Percentiles rank a stretch among this genome's conserved stretches.
These are phyloP conservation scores for Stagonosporopsis rhizophila DNA, from an alignment of 2,329 filamentous ascomycete genomes.

Conservation along the genomic window DNA sequence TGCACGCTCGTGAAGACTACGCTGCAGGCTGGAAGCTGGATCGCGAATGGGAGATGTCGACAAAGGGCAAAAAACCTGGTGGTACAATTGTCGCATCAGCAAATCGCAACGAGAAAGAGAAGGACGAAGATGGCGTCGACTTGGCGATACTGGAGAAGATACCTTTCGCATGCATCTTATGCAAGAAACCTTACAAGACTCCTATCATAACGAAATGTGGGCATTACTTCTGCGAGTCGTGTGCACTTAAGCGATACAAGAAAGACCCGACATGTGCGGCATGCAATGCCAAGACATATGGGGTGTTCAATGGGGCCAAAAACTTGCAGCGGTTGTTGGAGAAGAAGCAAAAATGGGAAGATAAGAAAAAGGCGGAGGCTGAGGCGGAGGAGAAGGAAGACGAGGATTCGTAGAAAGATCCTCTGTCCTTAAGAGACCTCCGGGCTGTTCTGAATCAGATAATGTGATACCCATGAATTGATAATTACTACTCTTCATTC, in stretches of 20 bases:
- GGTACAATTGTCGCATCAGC: conserved; percentile 65
- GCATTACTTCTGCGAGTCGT: conserved; percentile 94
- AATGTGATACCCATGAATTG: conserved; percentile 8
- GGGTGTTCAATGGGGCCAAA: conserved; percentile 89
- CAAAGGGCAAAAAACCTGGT: conserved; percentile 64
- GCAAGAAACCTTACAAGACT: conserved; percentile 76
- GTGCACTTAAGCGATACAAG: conserved; percentile 84
- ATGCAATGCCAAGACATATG: conserved; percentile 83
- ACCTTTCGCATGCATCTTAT: conserved; percentile 89
- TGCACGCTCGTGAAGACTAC: conserved; percentile 78
- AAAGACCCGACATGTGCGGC: conserved; percentile 87
- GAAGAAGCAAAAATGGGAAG: conserved; percentile 69
- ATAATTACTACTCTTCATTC: not conserved
- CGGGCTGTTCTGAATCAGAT: not conserved
- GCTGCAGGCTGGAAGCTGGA: conserved; percentile 97
- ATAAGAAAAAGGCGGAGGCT: conserved; percentile 63
- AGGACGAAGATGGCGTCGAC: conserved; percentile 64
- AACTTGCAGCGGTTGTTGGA: conserved; percentile 81
- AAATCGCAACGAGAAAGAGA: conserved; percentile 54
- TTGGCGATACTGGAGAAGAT: conserved; percentile 80
- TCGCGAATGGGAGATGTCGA: conserved; percentile 87
- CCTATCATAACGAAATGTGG: conserved; percentile 90
- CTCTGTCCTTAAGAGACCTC: not conserved
- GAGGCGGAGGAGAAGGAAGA: conserved; percentile 53
- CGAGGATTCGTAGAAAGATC: conserved; percentile 10